Base-by-base conservation (phyloP, 2,329 filamentous ascomycete species). In the Penicillium hesseltinei region DNA sequence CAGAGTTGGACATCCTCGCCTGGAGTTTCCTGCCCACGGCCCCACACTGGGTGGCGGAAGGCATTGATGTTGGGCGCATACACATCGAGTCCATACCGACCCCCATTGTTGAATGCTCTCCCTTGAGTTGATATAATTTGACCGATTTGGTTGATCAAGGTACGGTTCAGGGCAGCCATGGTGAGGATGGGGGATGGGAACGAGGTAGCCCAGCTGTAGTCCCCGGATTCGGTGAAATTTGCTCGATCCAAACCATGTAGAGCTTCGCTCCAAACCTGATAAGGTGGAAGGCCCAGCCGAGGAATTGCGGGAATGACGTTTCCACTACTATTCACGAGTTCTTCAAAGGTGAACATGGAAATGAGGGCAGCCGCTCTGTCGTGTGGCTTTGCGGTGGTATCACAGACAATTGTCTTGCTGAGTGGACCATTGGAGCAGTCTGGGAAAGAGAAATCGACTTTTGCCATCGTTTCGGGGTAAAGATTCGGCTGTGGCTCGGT, bases 31-130 rank as follows among this genome's bases (percentile, higher is more conserved):
- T 81, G 78, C 0, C 84, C 85, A 9, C 85, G 75, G 1, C 85
- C 85, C 85, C 84, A 86, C 27, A 86, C 75, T 0, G 85, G 85
- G 65, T 87, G 84, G 38, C 81, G 81, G 73, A 83, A 88, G 0
- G 83, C 80, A 64, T 88, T 88, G 69, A 89, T 85, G 65, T 88
- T 88, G 0, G 87, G 87, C 0, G 87, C 86, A 51, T 72, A 73
- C 13, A 65, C 66, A 44, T 72, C 68, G 8, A 73, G 54, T 2
- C 71, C 69, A 44, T 63, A 81, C 13, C 79, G 75, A 4, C 82
- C 83, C 8, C 70, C 79, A 63, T 89, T 89, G 65, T 78, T 85
- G 67, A 88, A 89, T 0, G 87, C 86, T 39, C 87, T 78, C 0
- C 84, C 84, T 67, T 90, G 86, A 0, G 81, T 88, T 5, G 75